A percentile compares a stretch with the other conserved stretches of the same genome.
These are phyloP conservation scores for Blastomyces gilchristii DNA, from an alignment of 2,329 filamentous ascomycete species.

Conservation along the genomic window DNA sequence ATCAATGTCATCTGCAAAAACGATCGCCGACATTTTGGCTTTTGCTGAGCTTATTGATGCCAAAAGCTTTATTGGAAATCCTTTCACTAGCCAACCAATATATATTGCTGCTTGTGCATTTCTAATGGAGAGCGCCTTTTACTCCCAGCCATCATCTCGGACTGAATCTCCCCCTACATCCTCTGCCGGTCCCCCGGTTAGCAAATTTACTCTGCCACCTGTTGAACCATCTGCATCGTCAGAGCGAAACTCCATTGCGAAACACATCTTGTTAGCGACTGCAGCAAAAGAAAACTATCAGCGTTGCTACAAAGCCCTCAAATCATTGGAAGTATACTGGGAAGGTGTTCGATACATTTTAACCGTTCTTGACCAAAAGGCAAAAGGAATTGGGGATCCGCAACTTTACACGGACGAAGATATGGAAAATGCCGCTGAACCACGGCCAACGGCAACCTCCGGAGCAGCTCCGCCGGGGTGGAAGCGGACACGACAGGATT, in stretches of 20 bases:
- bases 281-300: slow-evolving; percentile 82
- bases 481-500: slow-evolving; percentile 25
- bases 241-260: slow-evolving; percentile 35
- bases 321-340: slow-evolving; percentile 76
- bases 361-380: slow-evolving; percentile 75
- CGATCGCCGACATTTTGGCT: slow-evolving; percentile 76
- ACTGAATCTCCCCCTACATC: slow-evolving; percentile 43
- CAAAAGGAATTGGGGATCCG: slow-evolving; percentile 74
- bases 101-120: slow-evolving; percentile 88
- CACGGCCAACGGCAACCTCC: slow-evolving; percentile 39
- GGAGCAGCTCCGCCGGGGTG: slow-evolving; percentile 45
- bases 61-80: slow-evolving; percentile 77
- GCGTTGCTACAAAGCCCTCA: slow-evolving; percentile 70
- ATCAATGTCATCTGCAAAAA: slow-evolving; percentile 83
- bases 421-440: slow-evolving; percentile 58
- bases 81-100: slow-evolving; percentile 81
- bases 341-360: slow-evolving; percentile 78
- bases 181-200: slow-evolving; percentile 24
- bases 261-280: slow-evolving; percentile 67
- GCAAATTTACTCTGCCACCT: slow-evolving; percentile 27
- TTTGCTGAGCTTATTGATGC: slow-evolving; percentile 79
- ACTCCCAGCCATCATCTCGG: slow-evolving; percentile 55
- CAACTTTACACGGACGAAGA: slow-evolving; percentile 59
- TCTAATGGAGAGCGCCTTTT: slow-evolving; percentile 67
- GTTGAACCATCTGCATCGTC: slow-evolving; percentile 22